Evolutionary conservation across 371 early-diverging fungal species (phyloP).

Genomic region (Rhizopus sp.): DNA sequence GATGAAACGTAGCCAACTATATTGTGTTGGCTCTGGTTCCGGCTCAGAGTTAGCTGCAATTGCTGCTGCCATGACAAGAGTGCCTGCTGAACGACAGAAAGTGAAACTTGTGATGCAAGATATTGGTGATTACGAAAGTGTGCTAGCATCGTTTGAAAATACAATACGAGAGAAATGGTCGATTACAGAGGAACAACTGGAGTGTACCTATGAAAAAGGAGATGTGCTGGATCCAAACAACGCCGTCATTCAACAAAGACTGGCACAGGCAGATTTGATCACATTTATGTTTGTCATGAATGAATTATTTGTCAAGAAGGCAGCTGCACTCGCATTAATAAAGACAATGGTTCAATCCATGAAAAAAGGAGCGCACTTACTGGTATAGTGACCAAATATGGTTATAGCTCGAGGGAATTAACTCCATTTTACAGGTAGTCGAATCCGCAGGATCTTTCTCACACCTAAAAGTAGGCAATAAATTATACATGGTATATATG

Average conservation of each 20-base stretch:
- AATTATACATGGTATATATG: constrained; percentile 85
- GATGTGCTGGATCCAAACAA: constrained; percentile 45
- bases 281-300: constrained; percentile 92
- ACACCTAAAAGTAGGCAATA: constrained; percentile 73
- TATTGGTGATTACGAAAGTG: constrained; percentile 66
- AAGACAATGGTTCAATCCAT: constrained; percentile 65
- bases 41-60: constrained; percentile 88
- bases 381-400: constrained; percentile 51
- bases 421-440: constrained; percentile 58
- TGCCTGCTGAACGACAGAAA: constrained; percentile 45
- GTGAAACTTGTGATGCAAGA: constrained; percentile 68
- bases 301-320: constrained; percentile 84
- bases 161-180: constrained; percentile 36
- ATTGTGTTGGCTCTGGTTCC: constrained; percentile 83
- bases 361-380: constrained; percentile 68
- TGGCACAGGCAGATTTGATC: constrained; percentile 68
- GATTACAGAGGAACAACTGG: constrained; percentile 29
- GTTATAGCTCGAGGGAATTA: too few species aligned
- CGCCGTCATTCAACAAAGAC: constrained; percentile 36
- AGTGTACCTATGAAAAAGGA: constrained; percentile 40
- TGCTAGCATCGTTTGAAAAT: constrained; percentile 34
- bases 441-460: constrained; percentile 96
- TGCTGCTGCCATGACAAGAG: constrained; percentile 71
- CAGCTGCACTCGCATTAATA: constrained; percentile 74
- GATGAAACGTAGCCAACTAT: constrained; percentile 41